phyloP scores from a whole-genome alignment of 1,284 basidiomycete genomes.

The Xanthoconium separans region DNA sequence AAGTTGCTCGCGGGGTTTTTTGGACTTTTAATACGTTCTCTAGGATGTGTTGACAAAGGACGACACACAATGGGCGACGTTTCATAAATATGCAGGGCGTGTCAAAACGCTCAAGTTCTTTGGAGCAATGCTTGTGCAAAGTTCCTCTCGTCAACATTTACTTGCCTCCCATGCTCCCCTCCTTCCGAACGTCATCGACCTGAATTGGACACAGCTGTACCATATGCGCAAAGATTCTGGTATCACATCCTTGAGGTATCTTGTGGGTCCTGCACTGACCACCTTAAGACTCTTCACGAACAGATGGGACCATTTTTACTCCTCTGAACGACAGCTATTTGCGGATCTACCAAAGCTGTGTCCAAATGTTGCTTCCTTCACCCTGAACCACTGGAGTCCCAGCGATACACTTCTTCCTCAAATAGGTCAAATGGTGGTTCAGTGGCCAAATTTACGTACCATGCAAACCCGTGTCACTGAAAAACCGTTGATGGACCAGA shows the following conservation, averaged over 20 bases:
- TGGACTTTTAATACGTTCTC: not conserved
- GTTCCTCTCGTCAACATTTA: not conserved
- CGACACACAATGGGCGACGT: conserved; percentile 12
- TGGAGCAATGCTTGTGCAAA: not conserved
- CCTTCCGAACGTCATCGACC: conserved; percentile 11
- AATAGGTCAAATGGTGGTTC: conserved; percentile 14
- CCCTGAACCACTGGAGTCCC: not conserved
- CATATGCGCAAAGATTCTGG: not conserved
- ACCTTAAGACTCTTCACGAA: conserved; percentile 6
- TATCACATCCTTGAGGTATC: conserved; percentile 13
- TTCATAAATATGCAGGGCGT: conserved; percentile 18
- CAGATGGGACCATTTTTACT: not conserved
- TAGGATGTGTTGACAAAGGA: not conserved
- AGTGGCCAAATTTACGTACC: conserved; percentile 8
- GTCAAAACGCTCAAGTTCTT: conserved; percentile 8
- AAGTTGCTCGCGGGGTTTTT: not conserved
- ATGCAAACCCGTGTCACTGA: conserved; percentile 3
- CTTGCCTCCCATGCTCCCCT: conserved; percentile 10
- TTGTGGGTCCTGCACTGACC: conserved; percentile 10
- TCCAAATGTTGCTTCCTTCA: conserved; percentile 17
- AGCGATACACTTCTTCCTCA: not conserved
- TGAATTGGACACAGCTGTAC: conserved; percentile 8
- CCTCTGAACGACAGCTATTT: not conserved
- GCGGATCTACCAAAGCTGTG: conserved; percentile 11
- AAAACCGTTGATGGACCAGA: conserved; percentile 12